These are phyloP conservation scores for Exophiala spinifera DNA, from an alignment of 2,329 filamentous ascomycete species.

Conservation along the genomic window DNA sequence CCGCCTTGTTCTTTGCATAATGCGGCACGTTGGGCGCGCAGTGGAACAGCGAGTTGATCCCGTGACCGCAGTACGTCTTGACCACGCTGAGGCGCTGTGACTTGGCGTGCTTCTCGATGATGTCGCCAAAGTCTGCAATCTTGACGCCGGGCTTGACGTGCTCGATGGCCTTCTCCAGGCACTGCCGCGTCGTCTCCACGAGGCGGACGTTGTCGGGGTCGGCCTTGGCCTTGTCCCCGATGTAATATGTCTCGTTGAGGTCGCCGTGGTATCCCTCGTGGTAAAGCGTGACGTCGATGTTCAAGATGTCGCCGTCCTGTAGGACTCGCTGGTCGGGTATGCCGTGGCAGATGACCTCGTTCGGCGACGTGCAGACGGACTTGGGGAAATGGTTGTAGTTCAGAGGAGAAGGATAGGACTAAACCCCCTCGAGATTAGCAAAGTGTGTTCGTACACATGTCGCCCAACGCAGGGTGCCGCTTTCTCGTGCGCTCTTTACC, in stretches of 20 bases:
- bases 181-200: constrained; percentile 85
- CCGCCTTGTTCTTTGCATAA: constrained; percentile 97
- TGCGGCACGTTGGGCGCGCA: constrained; percentile 91
- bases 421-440: constrained; percentile 9
- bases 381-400: constrained; percentile 98
- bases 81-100: constrained; percentile 81
- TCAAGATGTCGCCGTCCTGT: constrained; percentile 90
- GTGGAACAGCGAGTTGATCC: constrained; percentile 92
- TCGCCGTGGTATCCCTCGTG: constrained; percentile 95
- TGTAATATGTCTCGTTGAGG: constrained; percentile 97
- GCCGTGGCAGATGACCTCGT: constrained; percentile 98
- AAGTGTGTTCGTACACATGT: neutral
- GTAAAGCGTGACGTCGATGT: constrained; percentile 93
- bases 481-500: constrained; percentile 52
- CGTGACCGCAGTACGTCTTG: constrained; percentile 93
- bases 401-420: constrained; percentile 92
- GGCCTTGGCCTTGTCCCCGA: constrained; percentile 79
- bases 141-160: constrained; percentile 89
- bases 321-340: constrained; percentile 89
- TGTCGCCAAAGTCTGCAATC: constrained; percentile 88
- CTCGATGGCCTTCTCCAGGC: constrained; percentile 84
- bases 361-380: constrained; percentile 92
- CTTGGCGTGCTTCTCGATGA: constrained; percentile 95
- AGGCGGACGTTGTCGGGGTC: constrained; percentile 86
- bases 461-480: neutral